phyloP scores from a whole-genome alignment of 2,329 filamentous ascomycete species.

The Chaetomiaceae sp. region DNA sequence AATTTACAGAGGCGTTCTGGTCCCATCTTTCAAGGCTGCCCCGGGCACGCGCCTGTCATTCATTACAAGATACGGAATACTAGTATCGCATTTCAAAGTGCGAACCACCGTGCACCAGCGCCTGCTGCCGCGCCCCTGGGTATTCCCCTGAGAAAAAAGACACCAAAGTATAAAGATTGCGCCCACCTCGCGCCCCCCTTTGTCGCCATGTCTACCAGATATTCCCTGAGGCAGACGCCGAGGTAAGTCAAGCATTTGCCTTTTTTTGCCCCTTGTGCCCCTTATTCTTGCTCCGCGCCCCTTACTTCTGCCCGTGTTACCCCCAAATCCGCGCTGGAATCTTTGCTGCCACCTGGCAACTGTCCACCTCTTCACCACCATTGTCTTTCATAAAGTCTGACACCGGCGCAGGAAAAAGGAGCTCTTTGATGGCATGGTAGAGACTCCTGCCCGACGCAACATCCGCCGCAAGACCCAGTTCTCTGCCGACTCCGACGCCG shows the following conservation, averaged over 20 bases:
- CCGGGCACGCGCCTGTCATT: background rate
- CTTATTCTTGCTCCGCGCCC: background rate
- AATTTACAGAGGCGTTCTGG: background rate
- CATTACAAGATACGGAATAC: slow-evolving; percentile 5
- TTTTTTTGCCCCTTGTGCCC: background rate
- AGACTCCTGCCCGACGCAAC: slow-evolving; percentile 48
- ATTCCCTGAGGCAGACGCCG: slow-evolving; percentile 32
- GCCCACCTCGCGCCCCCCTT: slow-evolving; percentile 4
- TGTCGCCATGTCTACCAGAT: slow-evolving; percentile 29
- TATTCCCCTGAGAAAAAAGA: background rate
- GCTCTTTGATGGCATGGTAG: slow-evolving; percentile 57
- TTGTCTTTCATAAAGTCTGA: background rate
- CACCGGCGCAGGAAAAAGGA: slow-evolving; percentile 50
- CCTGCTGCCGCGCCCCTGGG: background rate
- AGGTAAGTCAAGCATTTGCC: slow-evolving; percentile 24
- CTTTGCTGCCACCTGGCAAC: background rate
- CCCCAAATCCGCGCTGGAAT: no score
- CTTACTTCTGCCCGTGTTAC: background rate
- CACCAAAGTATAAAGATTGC: slow-evolving; percentile 10
- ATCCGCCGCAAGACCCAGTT: slow-evolving; percentile 48
- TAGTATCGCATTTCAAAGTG: slow-evolving; percentile 8
- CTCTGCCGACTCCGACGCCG: slow-evolving; percentile 44
- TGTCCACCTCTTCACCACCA: background rate
- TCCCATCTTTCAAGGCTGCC: background rate
- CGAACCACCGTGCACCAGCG: no score